phyloP scores from a whole-genome alignment of 306 rosid species.

The Mucuna pruriens region DNA sequence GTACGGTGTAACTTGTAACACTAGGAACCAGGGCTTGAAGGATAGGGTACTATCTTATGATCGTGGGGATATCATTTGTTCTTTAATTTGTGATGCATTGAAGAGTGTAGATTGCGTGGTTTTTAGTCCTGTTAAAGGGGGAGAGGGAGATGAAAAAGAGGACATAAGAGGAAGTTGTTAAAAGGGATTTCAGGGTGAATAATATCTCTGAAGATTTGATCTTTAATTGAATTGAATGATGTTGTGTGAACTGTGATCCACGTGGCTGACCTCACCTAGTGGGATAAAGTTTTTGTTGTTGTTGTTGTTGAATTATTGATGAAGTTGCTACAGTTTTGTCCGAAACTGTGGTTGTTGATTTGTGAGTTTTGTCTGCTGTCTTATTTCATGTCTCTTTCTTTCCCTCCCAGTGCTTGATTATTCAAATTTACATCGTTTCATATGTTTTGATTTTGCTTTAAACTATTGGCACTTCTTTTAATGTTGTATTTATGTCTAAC shows the following conservation, averaged over 20 bases:
- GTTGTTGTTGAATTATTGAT: too few species aligned
- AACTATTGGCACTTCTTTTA: neutral
- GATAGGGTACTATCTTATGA: conserved; percentile 1
- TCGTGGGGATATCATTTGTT: neutral
- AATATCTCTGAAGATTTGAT: too few species aligned
- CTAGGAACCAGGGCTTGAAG: neutral
- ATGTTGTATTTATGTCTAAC: conserved; percentile 5
- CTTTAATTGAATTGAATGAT: too few species aligned
- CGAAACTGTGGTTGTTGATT: conserved; percentile 18
- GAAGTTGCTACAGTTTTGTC: neutral
- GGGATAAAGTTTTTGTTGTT: too few species aligned
- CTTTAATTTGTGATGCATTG: conserved; percentile 25
- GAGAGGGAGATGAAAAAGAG: too few species aligned
- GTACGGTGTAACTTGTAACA: neutral
- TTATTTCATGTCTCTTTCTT: conserved; percentile 24
- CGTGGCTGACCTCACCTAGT: too few species aligned
- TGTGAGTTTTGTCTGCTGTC: conserved; percentile 16
- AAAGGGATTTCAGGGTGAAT: too few species aligned
- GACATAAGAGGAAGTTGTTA: too few species aligned
- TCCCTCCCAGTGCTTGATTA: conserved; percentile 5
- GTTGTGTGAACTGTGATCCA: too few species aligned
- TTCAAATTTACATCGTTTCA: neutral
- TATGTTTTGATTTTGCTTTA: conserved; percentile 5
- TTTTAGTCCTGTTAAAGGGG: too few species aligned
- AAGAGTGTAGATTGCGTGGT: too few species aligned